phyloP scores from a whole-genome alignment of 805 yeast species.

The Pachysolen tannophilus region DNA sequence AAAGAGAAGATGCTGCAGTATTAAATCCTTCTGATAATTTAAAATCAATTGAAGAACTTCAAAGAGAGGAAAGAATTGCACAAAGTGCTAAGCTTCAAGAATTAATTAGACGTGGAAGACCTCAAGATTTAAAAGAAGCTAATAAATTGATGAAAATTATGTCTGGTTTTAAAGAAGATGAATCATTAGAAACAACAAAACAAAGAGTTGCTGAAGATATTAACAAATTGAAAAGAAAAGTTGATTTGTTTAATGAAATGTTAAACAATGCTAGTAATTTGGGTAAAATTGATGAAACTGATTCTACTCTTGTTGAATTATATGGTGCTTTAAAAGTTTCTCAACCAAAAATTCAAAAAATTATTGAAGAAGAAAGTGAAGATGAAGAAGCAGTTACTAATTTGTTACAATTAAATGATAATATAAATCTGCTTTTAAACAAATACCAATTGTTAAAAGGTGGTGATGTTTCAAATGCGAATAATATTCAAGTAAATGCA shows the following conservation, averaged over 20 bases:
- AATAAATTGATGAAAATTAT: constrained; percentile 93
- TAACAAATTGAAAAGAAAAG: constrained; percentile 75
- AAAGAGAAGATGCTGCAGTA: constrained; percentile 87
- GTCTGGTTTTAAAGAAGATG: constrained; percentile 95
- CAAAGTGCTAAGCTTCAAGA: constrained; percentile 95
- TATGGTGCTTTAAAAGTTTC: constrained; percentile 73
- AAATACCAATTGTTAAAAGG: constrained; percentile 59
- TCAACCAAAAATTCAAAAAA: constrained; percentile 79
- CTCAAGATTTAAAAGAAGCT: constrained; percentile 92
- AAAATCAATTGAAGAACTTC: constrained; percentile 83
- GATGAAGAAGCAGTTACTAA: constrained; percentile 60
- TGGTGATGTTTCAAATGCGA: constrained; percentile 32
- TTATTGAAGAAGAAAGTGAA: constrained; percentile 72
- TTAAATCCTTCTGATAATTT: constrained; percentile 82
- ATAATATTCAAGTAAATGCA: constrained; percentile 38
- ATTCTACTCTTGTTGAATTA: constrained; percentile 75
- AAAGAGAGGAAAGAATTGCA: constrained; percentile 85
- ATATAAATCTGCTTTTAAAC: constrained; percentile 57
- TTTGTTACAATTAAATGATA: constrained; percentile 65
- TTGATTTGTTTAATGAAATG: constrained; percentile 86
- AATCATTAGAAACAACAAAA: constrained; percentile 57
- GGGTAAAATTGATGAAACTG: constrained; percentile 30
- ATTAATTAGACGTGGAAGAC: constrained; percentile 89
- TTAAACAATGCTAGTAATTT: constrained; percentile 40
- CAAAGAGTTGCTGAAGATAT: constrained; percentile 79